Evolutionary conservation across 2,329 filamentous ascomycete genomes (phyloP).

Genomic region (Xylaria sp.): DNA sequence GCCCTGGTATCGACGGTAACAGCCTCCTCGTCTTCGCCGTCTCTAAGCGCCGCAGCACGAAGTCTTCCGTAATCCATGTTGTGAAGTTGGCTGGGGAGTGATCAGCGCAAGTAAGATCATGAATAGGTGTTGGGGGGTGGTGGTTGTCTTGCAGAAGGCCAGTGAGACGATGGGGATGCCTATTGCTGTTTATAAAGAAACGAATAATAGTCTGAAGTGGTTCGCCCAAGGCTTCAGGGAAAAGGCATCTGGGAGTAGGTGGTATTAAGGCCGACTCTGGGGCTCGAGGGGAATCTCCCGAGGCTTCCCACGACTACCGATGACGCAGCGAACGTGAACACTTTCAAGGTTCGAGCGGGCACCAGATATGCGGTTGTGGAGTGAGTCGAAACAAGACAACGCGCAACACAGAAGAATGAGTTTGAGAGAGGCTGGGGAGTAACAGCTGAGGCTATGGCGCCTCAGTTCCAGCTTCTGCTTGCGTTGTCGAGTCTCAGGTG

Average conservation of each 20-base stretch:
- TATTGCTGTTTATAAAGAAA: neutral
- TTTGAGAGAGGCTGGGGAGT: neutral
- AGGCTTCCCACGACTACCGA: conserved; percentile 4
- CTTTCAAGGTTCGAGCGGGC: neutral
- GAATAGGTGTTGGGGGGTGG: neutral
- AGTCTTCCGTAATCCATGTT: conserved; percentile 69
- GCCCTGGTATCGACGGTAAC: conserved; percentile 97
- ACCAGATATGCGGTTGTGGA: neutral
- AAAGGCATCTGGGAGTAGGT: neutral
- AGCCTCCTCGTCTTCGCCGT: conserved; percentile 88
- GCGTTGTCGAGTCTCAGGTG: neutral
- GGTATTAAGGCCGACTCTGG: conserved; percentile 3
- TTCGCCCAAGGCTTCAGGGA: neutral
- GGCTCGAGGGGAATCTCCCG: conserved; percentile 1
- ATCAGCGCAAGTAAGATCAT: conserved; percentile 13
- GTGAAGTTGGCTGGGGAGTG: conserved; percentile 2
- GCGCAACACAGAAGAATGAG: neutral
- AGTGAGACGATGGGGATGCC: neutral
- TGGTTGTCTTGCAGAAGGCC: neutral
- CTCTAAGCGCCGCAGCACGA: conserved; percentile 78
- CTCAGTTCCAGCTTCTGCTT: conserved; percentile 8
- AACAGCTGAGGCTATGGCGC: neutral
- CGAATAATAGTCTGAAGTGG: neutral
- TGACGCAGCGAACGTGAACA: neutral
- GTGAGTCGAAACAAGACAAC: neutral